Evolutionary conservation across 2,329 filamentous ascomycete genomes (phyloP).

Genomic region (Allantophomopsis lycopodina): DNA sequence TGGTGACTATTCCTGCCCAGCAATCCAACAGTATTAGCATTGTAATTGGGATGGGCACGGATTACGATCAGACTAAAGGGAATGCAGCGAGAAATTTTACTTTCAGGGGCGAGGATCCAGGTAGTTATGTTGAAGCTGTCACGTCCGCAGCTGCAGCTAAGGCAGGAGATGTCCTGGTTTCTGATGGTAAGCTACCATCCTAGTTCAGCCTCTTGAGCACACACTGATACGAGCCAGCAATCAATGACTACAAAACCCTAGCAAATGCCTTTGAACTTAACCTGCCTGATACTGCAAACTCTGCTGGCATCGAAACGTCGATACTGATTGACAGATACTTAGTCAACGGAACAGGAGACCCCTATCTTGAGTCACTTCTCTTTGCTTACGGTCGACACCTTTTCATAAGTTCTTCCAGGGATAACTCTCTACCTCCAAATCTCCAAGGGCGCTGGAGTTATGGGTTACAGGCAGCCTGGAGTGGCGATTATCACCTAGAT

Average conservation of each 20-base stretch:
- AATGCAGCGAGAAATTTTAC: slow-evolving; percentile 27
- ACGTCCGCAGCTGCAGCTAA: slow-evolving; percentile 20
- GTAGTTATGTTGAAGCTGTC: slow-evolving; percentile 19
- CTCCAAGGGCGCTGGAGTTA: slow-evolving; percentile 42
- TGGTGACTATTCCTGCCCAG: slow-evolving; percentile 16
- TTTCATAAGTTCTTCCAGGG: slow-evolving; percentile 37
- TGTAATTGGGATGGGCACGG: slow-evolving; percentile 30
- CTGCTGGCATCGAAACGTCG: slow-evolving; percentile 24
- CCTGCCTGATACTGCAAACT: slow-evolving; percentile 28
- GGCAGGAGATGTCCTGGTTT: slow-evolving; percentile 6
- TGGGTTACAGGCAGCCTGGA: slow-evolving; percentile 30
- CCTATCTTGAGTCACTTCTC: slow-evolving; percentile 35
- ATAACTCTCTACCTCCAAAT: slow-evolving; percentile 37
- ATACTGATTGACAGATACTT: slow-evolving; percentile 19
- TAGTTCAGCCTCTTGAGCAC: slow-evolving; percentile 9
- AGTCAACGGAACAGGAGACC: slow-evolving; percentile 24
- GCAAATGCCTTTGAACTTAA: slow-evolving; percentile 25
- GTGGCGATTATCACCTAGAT: slow-evolving; percentile 40
- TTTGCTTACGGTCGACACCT: slow-evolving; percentile 40
- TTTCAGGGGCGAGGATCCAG: slow-evolving; percentile 33
- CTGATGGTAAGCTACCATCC: slow-evolving; percentile 10
- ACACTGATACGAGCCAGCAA: slow-evolving; percentile 9
- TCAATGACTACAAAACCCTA: slow-evolving; percentile 26
- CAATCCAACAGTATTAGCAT: slow-evolving; percentile 19
- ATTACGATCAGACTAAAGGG: slow-evolving; percentile 36